A percentile compares a stretch with the other conserved stretches of the same genome.
Evolutionary conservation across 2,329 filamentous ascomycete species (phyloP).

Genomic region (Exophiala mesophila): DNA sequence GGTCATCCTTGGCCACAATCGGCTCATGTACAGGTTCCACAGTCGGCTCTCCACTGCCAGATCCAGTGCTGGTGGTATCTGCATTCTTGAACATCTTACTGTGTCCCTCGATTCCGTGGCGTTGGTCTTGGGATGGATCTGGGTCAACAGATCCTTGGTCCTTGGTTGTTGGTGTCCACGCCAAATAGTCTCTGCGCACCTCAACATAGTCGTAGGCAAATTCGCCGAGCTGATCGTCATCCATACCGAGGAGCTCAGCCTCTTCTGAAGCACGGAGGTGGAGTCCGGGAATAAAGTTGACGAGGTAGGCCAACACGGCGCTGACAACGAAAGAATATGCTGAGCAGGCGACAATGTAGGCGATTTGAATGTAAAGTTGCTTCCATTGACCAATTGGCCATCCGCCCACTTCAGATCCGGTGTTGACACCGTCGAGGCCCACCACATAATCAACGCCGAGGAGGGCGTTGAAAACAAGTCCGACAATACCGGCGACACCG

Average conservation of each 20-base stretch:
- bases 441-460: conserved; percentile 73
- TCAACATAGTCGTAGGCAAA: conserved; percentile 51
- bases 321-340: conserved; percentile 64
- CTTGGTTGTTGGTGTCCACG: conserved; percentile 45
- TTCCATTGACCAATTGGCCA: conserved; percentile 68
- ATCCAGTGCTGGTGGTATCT: conserved; percentile 7
- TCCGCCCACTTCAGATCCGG: conserved; percentile 50
- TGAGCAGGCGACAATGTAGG: conserved; percentile 61
- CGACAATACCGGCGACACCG: conserved; percentile 75
- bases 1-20: conserved; percentile 21
- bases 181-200: conserved; percentile 47
- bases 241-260: conserved; percentile 63
- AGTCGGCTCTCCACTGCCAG: conserved; percentile 1
- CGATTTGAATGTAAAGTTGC: conserved; percentile 67
- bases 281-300: conserved; percentile 67
- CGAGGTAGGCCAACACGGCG: conserved; percentile 63
- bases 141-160: conserved; percentile 36
- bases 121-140: conserved; percentile 54
- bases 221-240: conserved; percentile 49
- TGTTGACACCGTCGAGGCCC: conserved; percentile 62
- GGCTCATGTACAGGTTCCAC: too few species aligned
- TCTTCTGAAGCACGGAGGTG: conserved; percentile 63
- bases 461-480: conserved; percentile 71
- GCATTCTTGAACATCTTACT: conserved; percentile 54
- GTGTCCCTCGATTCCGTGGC: conserved; percentile 58